Conservation (phyloP, 2,329 filamentous ascomycete species). For the Apiospora sp. region DNA sequence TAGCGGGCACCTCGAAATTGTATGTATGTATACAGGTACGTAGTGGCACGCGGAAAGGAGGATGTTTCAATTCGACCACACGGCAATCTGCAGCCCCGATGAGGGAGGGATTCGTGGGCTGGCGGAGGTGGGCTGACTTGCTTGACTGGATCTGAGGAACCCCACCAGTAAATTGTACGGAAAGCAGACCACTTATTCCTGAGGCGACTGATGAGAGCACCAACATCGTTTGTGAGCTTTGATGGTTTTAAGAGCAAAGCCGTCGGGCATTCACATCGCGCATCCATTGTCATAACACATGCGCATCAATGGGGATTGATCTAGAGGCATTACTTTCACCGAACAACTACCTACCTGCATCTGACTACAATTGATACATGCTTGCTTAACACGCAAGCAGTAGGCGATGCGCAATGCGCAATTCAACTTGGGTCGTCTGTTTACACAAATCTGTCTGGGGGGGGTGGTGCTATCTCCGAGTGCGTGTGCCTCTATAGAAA, state of each 20-base stretch:
- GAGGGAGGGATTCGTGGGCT: conserved; percentile 1
- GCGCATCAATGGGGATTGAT: not conserved
- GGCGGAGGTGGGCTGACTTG: not conserved
- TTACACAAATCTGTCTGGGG: not conserved
- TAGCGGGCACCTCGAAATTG: not conserved
- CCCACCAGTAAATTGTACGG: not conserved
- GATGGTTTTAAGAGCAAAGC: conserved; percentile 1
- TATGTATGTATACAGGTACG: not conserved
- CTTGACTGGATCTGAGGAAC: conserved; percentile 4
- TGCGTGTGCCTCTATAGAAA: not conserved
- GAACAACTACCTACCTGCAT: not conserved
- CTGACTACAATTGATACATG: not conserved
- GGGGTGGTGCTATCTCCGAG: not conserved
- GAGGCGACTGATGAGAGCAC: not conserved
- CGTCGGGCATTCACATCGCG: not conserved
- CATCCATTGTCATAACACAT: not conserved
- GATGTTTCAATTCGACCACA: not conserved
- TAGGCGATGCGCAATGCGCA: not conserved
- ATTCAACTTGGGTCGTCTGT: not conserved
- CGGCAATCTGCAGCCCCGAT: conserved; percentile 11
- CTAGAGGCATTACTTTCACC: not conserved
- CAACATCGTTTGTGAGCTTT: not conserved
- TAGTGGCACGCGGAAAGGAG: not conserved
- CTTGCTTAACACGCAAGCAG: not conserved
- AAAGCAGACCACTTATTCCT: not conserved